Evolutionary conservation across 805 yeast genomes (phyloP), one percentile per base, ranked within the genome.

Genomic region (Yamadazyma takamatsuzukensis): DNA sequence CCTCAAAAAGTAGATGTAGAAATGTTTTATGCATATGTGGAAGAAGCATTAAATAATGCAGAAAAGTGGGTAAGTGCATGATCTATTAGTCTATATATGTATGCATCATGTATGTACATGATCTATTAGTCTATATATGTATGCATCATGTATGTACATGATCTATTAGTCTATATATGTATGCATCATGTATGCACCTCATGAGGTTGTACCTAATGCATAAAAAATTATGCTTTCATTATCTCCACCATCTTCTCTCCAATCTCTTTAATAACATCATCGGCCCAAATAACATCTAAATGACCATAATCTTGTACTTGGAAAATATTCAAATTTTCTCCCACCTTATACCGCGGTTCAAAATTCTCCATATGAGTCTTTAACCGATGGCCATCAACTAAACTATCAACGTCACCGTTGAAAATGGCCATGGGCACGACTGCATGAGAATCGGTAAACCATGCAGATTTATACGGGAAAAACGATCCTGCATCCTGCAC

Each of bases 241-340:
- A 29, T 21, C 12, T 15, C 21, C 3, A 30, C 18, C 29, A 41
- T 19, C 5, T 35, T 32, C 30, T 55, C 57, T 1, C 94, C 96
- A 14, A 90, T 73, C 27, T 68, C 70, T 4, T 75, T 77, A 17
- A 75, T 66, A 2, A 80, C 79, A 50, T 85, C 89, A 48, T 74
- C 78, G 0, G 97, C 90, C 98, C 98, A 90, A 10, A 89, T 64
- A 1, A 88, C 95, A 57, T 90, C 98, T 32, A 90, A 61, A 56
- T 90, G 98, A 12, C 88, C 77, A 54, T 90, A 90, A 7, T 68
- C 72, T 0, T 74, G 72, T 5, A 90, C 39, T 30, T 70, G 70
- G 14, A 64, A 48, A 14, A 61, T 57, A 10, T 54, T 42, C 54
- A 72, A 40, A 54, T 64, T 48, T 21, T 40, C 53, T 40, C 64